Conservation (phyloP, 306 rosid species). For the Quercus variabilis region DNA sequence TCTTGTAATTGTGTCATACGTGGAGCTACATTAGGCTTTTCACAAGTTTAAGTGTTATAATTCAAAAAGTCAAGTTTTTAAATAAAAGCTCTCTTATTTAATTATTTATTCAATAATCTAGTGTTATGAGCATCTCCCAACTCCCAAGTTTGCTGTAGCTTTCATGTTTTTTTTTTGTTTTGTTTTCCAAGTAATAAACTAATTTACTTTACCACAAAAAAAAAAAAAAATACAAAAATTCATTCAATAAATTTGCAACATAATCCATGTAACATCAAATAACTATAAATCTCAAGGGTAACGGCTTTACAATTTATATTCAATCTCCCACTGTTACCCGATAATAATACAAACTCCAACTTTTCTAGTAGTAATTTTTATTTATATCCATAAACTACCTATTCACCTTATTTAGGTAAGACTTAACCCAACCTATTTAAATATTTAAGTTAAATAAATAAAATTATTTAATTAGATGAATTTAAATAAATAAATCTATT, state of each 20-base stretch:
- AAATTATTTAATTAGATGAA: too few relatives aligned
- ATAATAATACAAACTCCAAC: constrained; percentile 23
- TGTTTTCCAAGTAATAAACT: not conserved
- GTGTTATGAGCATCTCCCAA: not conserved
- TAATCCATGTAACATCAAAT: constrained; percentile 26
- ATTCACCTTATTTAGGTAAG: too few relatives aligned
- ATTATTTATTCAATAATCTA: too few relatives aligned
- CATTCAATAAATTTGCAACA: constrained; percentile 26
- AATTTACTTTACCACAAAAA: not conserved
- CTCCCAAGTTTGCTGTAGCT: not conserved
- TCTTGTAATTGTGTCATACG: too few relatives aligned
- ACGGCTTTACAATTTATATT: constrained; percentile 33
- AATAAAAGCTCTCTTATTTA: too few relatives aligned
- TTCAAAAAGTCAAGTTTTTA: too few relatives aligned
- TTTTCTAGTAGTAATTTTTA: not conserved
- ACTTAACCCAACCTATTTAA: too few relatives aligned
- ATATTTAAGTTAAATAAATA: too few relatives aligned
- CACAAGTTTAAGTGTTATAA: too few relatives aligned
- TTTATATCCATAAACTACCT: too few relatives aligned
- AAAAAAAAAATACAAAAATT: constrained; percentile 13
- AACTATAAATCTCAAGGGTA: constrained; percentile 32
- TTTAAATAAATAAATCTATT: too few relatives aligned
- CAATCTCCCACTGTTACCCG: constrained; percentile 30
- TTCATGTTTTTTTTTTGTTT: not conserved
- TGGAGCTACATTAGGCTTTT: too few relatives aligned